phyloP scores from a whole-genome alignment of 352 stramenopile genomes.

The Aphanomyces cochlioides region DNA sequence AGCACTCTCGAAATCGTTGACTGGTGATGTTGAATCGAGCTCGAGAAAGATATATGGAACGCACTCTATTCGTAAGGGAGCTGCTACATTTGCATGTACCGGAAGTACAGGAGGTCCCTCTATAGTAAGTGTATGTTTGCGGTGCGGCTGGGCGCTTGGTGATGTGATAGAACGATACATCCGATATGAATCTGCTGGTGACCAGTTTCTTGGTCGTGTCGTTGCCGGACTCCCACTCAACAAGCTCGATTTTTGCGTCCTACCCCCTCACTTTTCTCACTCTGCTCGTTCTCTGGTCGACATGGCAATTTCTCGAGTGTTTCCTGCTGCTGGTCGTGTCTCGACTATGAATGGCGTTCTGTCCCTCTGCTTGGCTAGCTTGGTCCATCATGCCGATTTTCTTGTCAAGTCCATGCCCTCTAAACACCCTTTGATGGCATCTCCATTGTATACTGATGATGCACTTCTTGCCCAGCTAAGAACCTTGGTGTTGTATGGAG shows the following conservation, averaged over 20 bases:
- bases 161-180: constrained; percentile 26
- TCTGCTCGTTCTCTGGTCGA: no score
- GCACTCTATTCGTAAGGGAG: constrained; percentile 26
- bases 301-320: neutral
- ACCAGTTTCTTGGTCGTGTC: constrained; percentile 20
- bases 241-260: constrained; percentile 14
- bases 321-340: neutral
- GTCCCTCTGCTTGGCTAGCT: neutral
- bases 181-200: constrained; percentile 14
- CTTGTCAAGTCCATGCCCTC: neutral
- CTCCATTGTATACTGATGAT: no score
- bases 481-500: neutral
- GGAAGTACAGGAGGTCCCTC: constrained; percentile 20
- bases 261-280: constrained; percentile 17
- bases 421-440: neutral
- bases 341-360: neutral
- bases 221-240: constrained; percentile 25
- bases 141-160: constrained; percentile 21
- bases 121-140: constrained; percentile 23
- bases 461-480: neutral
- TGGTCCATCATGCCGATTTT: neutral
- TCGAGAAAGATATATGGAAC: neutral
- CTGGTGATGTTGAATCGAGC: no score
- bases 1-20: no score
- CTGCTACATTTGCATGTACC: constrained; percentile 29